phyloP scores from a whole-genome alignment of 192 early-diverging fungal species.

The Rhizophagus sp. region DNA sequence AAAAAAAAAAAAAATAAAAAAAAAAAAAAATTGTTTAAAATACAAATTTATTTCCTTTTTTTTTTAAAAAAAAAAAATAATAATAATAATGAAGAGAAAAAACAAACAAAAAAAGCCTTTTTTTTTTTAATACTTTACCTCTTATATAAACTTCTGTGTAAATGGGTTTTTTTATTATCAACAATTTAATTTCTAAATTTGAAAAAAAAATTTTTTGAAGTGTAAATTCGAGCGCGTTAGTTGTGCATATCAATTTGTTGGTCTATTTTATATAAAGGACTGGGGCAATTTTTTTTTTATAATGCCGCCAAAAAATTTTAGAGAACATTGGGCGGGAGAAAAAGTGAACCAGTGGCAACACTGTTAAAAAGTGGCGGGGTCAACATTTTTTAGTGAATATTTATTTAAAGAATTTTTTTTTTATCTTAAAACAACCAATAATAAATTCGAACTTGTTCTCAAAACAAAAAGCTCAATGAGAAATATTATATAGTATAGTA shows the following conservation, averaged over 20 bases:
- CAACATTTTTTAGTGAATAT: background rate
- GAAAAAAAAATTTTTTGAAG: background rate
- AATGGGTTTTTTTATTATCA: too few species aligned
- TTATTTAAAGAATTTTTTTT: background rate
- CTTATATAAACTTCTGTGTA: background rate
- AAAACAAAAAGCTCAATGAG: background rate
- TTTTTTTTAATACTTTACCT: too few species aligned
- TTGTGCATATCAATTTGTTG: background rate
- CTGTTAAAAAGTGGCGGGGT: background rate
- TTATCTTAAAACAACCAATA: background rate
- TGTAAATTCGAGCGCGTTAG: background rate
- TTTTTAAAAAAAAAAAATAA: too few species aligned
- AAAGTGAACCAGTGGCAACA: background rate
- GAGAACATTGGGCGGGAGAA: background rate
- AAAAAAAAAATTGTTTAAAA: too few species aligned
- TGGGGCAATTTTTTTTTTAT: background rate
- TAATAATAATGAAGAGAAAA: too few species aligned
- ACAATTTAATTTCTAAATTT: background rate
- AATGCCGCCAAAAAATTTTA: background rate
- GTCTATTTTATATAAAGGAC: constrained; percentile 1
- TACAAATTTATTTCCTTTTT: too few species aligned
- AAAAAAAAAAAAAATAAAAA: too few species aligned
- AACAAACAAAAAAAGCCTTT: too few species aligned
- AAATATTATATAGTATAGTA: background rate
- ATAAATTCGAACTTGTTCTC: background rate